Evolutionary conservation across 2,329 filamentous ascomycete genomes (phyloP).

Genomic region (Apiospora saccharicola): DNA sequence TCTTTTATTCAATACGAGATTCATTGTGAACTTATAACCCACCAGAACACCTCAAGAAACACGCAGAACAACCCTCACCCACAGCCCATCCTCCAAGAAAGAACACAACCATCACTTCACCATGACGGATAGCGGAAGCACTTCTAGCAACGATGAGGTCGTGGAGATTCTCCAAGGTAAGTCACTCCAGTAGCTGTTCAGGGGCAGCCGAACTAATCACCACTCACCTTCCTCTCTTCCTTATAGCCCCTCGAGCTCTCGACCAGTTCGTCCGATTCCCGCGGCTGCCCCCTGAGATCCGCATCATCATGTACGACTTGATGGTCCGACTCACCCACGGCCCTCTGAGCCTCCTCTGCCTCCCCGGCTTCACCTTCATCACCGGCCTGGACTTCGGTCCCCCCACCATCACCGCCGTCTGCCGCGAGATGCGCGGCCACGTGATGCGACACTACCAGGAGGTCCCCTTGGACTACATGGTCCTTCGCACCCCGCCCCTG

Average conservation of each 20-base stretch:
- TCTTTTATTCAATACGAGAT: background rate
- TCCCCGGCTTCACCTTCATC: conserved; percentile 60
- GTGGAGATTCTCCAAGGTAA: background rate
- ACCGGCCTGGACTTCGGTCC: conserved; percentile 45
- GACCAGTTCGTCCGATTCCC: background rate
- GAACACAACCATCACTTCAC: background rate
- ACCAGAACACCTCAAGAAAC: background rate
- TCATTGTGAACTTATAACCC: background rate
- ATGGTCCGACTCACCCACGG: conserved; percentile 54
- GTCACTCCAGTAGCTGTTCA: background rate
- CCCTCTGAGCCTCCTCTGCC: conserved; percentile 54
- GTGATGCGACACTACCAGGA: background rate
- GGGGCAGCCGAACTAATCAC: background rate
- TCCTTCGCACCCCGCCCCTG: background rate
- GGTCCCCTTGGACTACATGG: background rate
- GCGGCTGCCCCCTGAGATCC: background rate
- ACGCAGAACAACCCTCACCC: background rate
- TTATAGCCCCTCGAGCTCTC: background rate
- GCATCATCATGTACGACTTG: background rate
- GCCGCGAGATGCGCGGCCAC: background rate
- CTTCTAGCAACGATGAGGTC: background rate
- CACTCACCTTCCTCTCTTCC: background rate
- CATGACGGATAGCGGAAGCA: background rate
- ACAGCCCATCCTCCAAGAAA: background rate
- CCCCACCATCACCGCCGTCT: background rate